Percentiles rank a stretch among this genome's conserved stretches.
Conservation (phyloP, 345 rosid species). For the Odontarrhena argentea region DNA sequence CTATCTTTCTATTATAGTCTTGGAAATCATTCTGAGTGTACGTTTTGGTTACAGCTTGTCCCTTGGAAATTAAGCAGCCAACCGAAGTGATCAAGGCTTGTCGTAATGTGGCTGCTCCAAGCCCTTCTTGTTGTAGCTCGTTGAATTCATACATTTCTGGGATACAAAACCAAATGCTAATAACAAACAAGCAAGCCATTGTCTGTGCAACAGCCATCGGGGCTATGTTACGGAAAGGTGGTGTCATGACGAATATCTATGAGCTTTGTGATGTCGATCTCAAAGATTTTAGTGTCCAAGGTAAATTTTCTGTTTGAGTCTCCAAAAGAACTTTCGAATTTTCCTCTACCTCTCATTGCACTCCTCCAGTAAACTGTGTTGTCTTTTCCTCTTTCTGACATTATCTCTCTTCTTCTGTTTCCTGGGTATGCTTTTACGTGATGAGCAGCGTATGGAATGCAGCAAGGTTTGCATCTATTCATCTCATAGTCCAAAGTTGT, state of each 20-base stretch:
- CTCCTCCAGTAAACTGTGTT: background rate
- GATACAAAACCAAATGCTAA: constrained; percentile 89
- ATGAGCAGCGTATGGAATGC: constrained; percentile 72
- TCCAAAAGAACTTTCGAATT: constrained; percentile 1
- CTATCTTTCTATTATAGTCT: background rate
- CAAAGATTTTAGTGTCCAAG: constrained; percentile 96
- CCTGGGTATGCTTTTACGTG: constrained; percentile 28
- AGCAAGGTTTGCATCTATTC: constrained; percentile 57
- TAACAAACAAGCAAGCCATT: constrained; percentile 95
- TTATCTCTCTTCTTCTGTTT: constrained; percentile 39
- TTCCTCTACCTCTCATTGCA: constrained; percentile 6
- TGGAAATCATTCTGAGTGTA: constrained; percentile 12
- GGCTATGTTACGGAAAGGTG: constrained; percentile 75
- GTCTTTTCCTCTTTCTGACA: constrained; percentile 24
- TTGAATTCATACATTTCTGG: constrained; percentile 76
- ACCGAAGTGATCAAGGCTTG: constrained; percentile 80
- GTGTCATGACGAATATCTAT: constrained; percentile 85
- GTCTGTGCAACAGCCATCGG: constrained; percentile 87
- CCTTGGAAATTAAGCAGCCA: constrained; percentile 82
- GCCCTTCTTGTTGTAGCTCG: constrained; percentile 94
- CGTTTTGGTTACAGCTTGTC: constrained; percentile 71
- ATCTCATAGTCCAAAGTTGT: constrained; percentile 20
- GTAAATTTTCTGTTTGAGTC: constrained; percentile 41
- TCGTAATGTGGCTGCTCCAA: constrained; percentile 82
- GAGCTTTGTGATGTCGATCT: constrained; percentile 95